Conservation (phyloP, 805 yeast species). For the Metschnikowia santaceciliae region DNA sequence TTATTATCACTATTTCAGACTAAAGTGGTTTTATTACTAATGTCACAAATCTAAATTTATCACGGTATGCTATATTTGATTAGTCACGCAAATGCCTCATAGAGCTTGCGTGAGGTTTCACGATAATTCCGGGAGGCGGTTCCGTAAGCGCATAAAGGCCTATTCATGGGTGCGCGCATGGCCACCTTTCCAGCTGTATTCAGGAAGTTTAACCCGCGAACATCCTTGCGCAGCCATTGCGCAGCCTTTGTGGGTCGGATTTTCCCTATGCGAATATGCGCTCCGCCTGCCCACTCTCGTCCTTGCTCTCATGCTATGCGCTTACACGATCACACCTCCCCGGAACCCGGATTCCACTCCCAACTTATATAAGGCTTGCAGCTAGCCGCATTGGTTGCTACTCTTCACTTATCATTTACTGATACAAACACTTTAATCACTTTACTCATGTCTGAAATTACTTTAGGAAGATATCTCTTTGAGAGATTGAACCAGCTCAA, state of each 20-base stretch:
- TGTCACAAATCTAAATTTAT: too few relatives aligned
- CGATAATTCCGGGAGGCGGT: not conserved
- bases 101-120: not conserved
- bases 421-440: not conserved
- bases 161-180: not conserved
- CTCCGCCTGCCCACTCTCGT: not conserved
- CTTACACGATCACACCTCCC: constrained; percentile 1
- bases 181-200: not conserved
- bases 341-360: not conserved
- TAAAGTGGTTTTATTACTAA: too few relatives aligned
- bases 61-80: too few relatives aligned
- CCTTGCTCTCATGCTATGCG: constrained; percentile 11
- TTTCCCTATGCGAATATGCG: not conserved
- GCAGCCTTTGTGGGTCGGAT: not conserved
- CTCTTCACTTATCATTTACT: not conserved
- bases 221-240: too few relatives aligned
- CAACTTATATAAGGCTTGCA: not conserved
- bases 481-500: constrained; percentile 73
- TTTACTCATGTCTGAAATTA: constrained; percentile 38
- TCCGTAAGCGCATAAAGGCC: not conserved
- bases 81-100: too few relatives aligned
- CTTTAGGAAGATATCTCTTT: constrained; percentile 74
- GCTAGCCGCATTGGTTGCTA: not conserved
- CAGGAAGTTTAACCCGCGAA: not conserved
- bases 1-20: too few relatives aligned